Conservation (phyloP, 768 basidiomycete species). For the Suillus subluteus region DNA sequence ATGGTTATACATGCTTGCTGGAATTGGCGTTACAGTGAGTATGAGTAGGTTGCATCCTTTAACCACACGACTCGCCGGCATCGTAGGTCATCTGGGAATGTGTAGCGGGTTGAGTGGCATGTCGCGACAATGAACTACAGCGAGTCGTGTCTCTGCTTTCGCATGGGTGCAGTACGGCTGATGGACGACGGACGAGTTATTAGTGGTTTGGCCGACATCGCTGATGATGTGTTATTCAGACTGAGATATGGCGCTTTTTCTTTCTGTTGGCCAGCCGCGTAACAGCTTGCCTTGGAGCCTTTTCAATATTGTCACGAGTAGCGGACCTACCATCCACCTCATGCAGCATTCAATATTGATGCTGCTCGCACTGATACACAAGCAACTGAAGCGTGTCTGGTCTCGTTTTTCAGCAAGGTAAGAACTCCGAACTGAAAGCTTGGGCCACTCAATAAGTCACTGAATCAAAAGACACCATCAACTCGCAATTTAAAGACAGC, state of each 20-base stretch:
- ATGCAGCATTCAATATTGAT: neutral
- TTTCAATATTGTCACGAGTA: neutral
- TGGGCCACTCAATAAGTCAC: neutral
- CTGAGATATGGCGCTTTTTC: neutral
- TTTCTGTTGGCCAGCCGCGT: neutral
- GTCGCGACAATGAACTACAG: no score
- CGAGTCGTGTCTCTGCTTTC: no score
- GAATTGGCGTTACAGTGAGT: no score
- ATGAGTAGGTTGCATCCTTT: no score
- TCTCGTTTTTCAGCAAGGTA: neutral
- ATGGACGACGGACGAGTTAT: no score
- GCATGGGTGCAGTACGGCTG: no score
- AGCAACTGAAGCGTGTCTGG: neutral
- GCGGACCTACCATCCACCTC: neutral
- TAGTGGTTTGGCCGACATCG: slow-evolving; percentile 8
- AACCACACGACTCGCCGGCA: no score
- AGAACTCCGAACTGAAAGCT: neutral
- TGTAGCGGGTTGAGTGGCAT: no score
- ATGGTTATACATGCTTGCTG: no score
- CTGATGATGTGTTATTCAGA: neutral
- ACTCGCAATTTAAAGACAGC: neutral
- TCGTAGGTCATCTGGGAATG: no score
- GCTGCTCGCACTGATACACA: neutral
- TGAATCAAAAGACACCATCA: neutral
- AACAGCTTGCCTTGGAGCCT: neutral